These are phyloP conservation scores for Babesia divergens DNA, from an alignment of 169 alveolate genomes.

Conservation along the genomic window DNA sequence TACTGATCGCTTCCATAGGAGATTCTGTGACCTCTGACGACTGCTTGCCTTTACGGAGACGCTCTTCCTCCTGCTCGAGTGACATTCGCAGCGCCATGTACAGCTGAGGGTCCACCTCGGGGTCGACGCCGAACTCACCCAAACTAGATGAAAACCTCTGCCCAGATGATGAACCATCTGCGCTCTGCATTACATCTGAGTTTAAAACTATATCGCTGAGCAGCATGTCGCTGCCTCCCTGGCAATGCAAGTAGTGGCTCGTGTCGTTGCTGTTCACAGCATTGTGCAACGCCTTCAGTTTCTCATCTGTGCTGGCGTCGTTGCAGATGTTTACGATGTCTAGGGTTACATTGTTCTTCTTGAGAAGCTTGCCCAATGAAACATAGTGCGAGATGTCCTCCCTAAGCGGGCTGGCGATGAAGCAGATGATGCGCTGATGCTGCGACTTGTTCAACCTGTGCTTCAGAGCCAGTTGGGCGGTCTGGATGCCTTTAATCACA, in stretches of 20 bases:
- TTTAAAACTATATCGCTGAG: conserved; percentile 56
- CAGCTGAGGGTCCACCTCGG: conserved; percentile 66
- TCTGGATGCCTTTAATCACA: conserved; percentile 85
- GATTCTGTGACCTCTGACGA: neutral
- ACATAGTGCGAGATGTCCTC: conserved; percentile 74
- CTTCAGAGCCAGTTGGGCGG: conserved; percentile 94
- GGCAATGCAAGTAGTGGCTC: conserved; percentile 55
- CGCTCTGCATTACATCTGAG: conserved; percentile 28
- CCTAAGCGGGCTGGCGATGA: conserved; percentile 92
- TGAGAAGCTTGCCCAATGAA: conserved; percentile 88
- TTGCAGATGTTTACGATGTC: conserved; percentile 54
- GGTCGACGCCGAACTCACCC: conserved; percentile 64
- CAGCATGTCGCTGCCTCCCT: conserved; percentile 48
- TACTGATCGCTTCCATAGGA: neutral
- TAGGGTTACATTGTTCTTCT: conserved; percentile 91
- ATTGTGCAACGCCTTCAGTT: conserved; percentile 39
- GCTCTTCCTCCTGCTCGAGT: conserved; percentile 67
- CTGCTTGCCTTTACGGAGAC: conserved; percentile 41
- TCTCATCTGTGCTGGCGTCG: conserved; percentile 54
- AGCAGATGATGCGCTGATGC: conserved; percentile 91
- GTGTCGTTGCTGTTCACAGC: conserved; percentile 56
- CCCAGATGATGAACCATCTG: neutral
- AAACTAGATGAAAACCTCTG: conserved; percentile 21
- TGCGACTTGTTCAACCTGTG: conserved; percentile 93
- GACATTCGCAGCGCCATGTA: conserved; percentile 68